A percentile compares a stretch with the other conserved stretches of the same genome.
These are phyloP conservation scores for Quercus agrifolia DNA, from an alignment of 306 rosid species.

Conservation along the genomic window DNA sequence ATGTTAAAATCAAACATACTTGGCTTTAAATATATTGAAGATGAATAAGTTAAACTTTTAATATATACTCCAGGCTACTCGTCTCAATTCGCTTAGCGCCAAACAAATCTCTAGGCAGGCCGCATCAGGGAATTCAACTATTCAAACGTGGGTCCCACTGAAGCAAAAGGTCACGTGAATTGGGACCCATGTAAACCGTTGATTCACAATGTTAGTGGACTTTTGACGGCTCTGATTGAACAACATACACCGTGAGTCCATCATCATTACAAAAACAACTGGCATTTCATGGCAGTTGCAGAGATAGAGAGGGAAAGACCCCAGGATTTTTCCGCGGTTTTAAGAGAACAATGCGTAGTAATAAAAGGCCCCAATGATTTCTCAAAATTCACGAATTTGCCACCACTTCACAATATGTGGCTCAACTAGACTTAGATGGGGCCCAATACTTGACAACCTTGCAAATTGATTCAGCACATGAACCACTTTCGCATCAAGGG, in stretches of 20 bases:
- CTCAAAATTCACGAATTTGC: conserved; percentile 12
- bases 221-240: conserved; percentile 28
- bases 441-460: not conserved
- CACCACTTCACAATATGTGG: not conserved
- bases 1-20: too few relatives aligned
- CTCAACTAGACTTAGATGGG: not conserved
- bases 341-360: too few relatives aligned
- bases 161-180: conserved; percentile 8
- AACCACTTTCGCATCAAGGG: not conserved
- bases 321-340: conserved; percentile 12
- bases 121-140: too few relatives aligned
- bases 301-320: not conserved
- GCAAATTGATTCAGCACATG: not conserved
- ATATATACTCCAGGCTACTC: too few relatives aligned
- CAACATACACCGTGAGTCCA: too few relatives aligned
- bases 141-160: not conserved
- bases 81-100: too few relatives aligned
- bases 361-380: not conserved
- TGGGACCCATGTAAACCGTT: conserved; percentile 25
- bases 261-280: not conserved
- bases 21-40: too few relatives aligned
- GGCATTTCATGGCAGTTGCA: not conserved
- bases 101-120: too few relatives aligned
- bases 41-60: too few relatives aligned
- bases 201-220: not conserved